Conservation (phyloP, 177 flowering plant species). For the Vitis hybrid region DNA sequence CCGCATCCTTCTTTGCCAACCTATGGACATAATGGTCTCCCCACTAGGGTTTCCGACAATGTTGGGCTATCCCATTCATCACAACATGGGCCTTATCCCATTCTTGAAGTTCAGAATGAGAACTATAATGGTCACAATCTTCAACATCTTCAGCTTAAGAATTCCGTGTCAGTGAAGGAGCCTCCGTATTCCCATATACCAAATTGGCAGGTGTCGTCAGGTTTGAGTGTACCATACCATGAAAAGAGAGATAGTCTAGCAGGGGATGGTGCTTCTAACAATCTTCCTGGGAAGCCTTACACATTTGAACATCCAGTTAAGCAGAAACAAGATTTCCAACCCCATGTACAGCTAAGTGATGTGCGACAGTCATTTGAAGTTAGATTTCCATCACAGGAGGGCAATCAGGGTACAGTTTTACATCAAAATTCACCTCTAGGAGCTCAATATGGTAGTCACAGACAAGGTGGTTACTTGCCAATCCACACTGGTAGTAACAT, state of each 20-base stretch:
- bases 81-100: background rate
- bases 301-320: slow-evolving; percentile 15
- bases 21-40: too few relatives aligned
- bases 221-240: background rate
- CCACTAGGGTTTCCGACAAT: too few relatives aligned
- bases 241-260: slow-evolving; percentile 13
- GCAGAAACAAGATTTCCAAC: slow-evolving; percentile 18
- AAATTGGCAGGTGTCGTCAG: slow-evolving; percentile 9
- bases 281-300: slow-evolving; percentile 15
- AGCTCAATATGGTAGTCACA: slow-evolving; percentile 18
- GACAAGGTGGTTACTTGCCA: slow-evolving; percentile 24
- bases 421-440: slow-evolving; percentile 7
- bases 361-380: slow-evolving; percentile 14
- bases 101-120: slow-evolving; percentile 12
- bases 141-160: slow-evolving; percentile 11
- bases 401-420: slow-evolving; percentile 8
- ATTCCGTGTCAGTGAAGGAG: slow-evolving; percentile 13
- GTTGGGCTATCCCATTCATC: too few relatives aligned
- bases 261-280: background rate
- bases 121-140: slow-evolving; percentile 5
- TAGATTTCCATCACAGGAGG: slow-evolving; percentile 6
- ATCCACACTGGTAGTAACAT: slow-evolving; percentile 12
- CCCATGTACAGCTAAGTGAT: slow-evolving; percentile 14
- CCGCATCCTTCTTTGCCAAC: too few relatives aligned
- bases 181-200: slow-evolving; percentile 6